Evolutionary conservation across 495 filamentous ascomycete genomes (phyloP), one percentile per base, ranked within the genome.

Genomic region (Amphirosellinia nigrospora): DNA sequence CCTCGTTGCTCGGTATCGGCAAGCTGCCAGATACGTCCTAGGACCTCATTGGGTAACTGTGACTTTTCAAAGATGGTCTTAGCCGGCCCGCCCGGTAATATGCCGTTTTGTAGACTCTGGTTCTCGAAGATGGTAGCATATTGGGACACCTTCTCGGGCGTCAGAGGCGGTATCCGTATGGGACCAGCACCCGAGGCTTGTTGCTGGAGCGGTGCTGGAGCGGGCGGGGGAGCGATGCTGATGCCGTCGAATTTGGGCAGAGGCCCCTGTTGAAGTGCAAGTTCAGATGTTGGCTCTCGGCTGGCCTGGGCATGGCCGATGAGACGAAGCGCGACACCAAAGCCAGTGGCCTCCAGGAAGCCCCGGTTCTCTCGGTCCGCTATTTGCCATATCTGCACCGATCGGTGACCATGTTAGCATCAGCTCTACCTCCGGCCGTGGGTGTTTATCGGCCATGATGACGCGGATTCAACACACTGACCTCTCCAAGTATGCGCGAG

Each of bases 281-380:
- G 76, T 79, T 99, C 94, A 34, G 92, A 84, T 19, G 90, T 88
- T 5, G 94, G 93, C 72, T 90, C 87, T 74, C 90, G 89, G 68
- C 92, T 91, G 76, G 90, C 92, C 83, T 99, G 96, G 53, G 94
- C 95, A 81, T 97, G 94, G 68, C 94, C 96, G 77, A 99, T 98
- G 82, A 99, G 88, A 72, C 96, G 87, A 76, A 99, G 81, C 26
- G 95, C 96, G 75, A 97, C 85, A 36, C 93, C 91, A 80, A 99
- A 99, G 73, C 94, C 96, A 56, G 93, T 86, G 4, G 92, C 93
- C 46, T 93, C 97, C 76, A 99, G 86, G 62, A 98, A 89, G 69
- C 96, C 96, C 70, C 94, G 88, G 81, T 98, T 99, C 81, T 98
- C 95, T 72, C 88, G 93, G 81, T 99, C 96, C 66, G 96, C 96